phyloP scores from a whole-genome alignment of 495 filamentous ascomycete genomes.

The Neurospora africana region DNA sequence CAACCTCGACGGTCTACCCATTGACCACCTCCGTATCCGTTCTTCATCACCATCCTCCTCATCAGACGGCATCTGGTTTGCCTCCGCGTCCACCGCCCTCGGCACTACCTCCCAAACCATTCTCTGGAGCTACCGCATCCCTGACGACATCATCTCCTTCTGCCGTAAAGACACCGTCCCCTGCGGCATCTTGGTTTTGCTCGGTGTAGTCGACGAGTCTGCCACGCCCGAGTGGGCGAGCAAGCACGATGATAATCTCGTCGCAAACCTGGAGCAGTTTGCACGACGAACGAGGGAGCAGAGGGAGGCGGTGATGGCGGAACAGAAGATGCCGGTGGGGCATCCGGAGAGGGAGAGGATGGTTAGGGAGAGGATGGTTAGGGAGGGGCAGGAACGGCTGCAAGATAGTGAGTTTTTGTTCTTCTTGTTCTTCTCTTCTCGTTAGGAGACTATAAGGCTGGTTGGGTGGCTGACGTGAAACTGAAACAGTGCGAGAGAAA shows the following conservation, averaged over 20 bases:
- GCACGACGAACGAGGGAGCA: conserved; percentile 28
- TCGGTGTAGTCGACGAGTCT: conserved; percentile 39
- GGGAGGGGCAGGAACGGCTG: conserved; percentile 28
- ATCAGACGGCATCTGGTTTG: conserved; percentile 47
- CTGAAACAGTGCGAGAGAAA: conserved; percentile 25
- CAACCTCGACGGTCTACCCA: conserved; percentile 28
- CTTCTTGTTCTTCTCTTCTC: neutral
- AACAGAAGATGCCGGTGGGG: conserved; percentile 33
- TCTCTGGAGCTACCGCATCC: conserved; percentile 52
- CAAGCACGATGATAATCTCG: conserved; percentile 27
- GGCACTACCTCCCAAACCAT: conserved; percentile 41
- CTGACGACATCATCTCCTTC: conserved; percentile 40
- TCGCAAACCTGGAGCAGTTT: conserved; percentile 29
- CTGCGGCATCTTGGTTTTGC: conserved; percentile 50
- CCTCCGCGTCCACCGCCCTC: conserved; percentile 42
- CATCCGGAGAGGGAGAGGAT: conserved; percentile 31
- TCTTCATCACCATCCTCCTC: conserved; percentile 22
- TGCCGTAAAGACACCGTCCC: conserved; percentile 44
- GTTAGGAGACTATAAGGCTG: too few species aligned
- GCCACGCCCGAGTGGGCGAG: conserved; percentile 49
- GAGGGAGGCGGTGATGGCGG: conserved; percentile 30
- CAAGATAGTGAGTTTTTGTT: conserved; percentile 32
- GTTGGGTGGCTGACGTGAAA: too few species aligned
- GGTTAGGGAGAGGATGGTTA: conserved; percentile 19
- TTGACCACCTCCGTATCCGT: conserved; percentile 30